These are phyloP conservation scores for Diaporthe australafricana DNA, from an alignment of 2,329 filamentous ascomycete genomes.

Conservation along the genomic window DNA sequence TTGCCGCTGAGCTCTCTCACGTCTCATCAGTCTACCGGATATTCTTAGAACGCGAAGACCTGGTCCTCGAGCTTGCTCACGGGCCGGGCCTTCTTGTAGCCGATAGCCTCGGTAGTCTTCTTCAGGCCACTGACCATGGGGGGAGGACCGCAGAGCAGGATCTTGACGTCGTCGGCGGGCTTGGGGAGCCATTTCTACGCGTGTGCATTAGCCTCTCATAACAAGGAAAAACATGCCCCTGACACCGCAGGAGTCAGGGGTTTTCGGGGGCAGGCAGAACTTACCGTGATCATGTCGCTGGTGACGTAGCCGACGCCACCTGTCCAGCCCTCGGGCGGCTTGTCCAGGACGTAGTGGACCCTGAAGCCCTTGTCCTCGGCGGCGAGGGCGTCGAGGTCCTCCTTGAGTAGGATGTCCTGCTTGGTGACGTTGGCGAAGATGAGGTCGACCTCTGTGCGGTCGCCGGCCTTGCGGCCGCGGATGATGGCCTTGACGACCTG, in stretches of 20 bases:
- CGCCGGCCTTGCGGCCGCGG: constrained; percentile 80
- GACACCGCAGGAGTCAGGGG: background rate
- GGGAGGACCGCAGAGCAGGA: constrained; percentile 93
- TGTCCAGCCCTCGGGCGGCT: constrained; percentile 90
- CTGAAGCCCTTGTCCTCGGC: constrained; percentile 84
- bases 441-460: constrained; percentile 90
- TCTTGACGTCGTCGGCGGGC: constrained; percentile 88
- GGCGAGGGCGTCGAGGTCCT: constrained; percentile 86
- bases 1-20: background rate
- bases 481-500: constrained; percentile 94
- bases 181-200: constrained; percentile 81
- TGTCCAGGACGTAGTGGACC: constrained; percentile 96
- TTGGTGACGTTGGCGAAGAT: constrained; percentile 97
- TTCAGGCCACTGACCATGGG: constrained; percentile 98
- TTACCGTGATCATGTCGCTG: constrained; percentile 87
- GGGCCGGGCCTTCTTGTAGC: constrained; percentile 90
- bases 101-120: constrained; percentile 90
- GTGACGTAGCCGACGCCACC: constrained; percentile 97
- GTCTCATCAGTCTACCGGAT: background rate
- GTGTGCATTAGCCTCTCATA: background rate
- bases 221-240: background rate
- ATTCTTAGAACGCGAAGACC: constrained; percentile 88
- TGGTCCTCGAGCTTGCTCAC: constrained; percentile 99
- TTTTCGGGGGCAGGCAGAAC: constrained; percentile 38
- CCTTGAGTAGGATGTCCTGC: constrained; percentile 92